Evolutionary conservation across 306 rosid genomes (phyloP), one percentile per base, ranked within the genome.

Genomic region (Prunus davidiana): DNA sequence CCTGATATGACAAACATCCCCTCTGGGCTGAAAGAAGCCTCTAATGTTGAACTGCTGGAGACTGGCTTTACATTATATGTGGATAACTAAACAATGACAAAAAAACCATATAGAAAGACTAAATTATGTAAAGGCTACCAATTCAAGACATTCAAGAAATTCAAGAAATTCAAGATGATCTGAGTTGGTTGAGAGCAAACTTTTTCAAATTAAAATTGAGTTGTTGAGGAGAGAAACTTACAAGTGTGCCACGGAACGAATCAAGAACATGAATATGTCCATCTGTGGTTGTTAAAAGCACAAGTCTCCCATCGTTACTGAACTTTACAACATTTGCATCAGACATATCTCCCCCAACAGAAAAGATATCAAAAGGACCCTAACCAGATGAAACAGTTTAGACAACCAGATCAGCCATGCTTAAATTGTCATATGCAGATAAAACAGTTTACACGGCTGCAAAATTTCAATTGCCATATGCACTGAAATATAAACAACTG

Each of bases 11-110:
- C 97, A 87, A 92, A 95, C 97, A 85, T 95, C 76, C 98, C 97
- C 75, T 95, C 97, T 0, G 97, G 97, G 77, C 97, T 95, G 88
- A 92, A 95, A 81, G 98, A 92, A 73, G 97, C 97, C 88, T 95
- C 98, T 80, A 95, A 80, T 12, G 97, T 95, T 74, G 97, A 88
- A 76, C 84, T 89, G 75, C 83, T 65, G 24, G 96, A 90, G 72
- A 95, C 93, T 56, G 93, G 97, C 47, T 81, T 83, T 49, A 89
- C 96, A 69, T 88, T 92, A 83, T 89, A 87, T 3, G 97, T 90
- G 72, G 92, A 88, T 82, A 95, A 82, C 98, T 95, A 75, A 22
- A 77, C 55, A 76, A 76, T 38, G 70, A 79, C 64, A 72, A 30
- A 12, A 12, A 60, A 76, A 27, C 27, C 25, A 67, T 62, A 50